Percentiles rank a stretch among this genome's conserved stretches.
phyloP scores from a whole-genome alignment of 2,329 filamentous ascomycete species.

The Calonectria leucothoes region DNA sequence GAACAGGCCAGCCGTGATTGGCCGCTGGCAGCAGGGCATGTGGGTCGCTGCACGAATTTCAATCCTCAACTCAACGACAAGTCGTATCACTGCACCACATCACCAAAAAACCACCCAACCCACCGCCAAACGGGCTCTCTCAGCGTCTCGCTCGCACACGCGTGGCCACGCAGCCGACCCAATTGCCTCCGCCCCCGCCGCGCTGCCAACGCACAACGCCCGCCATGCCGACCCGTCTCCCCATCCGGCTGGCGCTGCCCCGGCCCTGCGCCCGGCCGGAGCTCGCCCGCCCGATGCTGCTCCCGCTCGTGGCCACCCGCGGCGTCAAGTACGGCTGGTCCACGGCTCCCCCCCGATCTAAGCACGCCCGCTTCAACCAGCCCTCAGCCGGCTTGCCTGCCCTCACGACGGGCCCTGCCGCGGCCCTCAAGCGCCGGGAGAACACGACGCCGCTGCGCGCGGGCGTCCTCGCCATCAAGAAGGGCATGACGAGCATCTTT shows the following conservation, averaged over 20 bases:
- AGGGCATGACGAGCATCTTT: conserved; percentile 95
- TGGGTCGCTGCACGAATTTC: conserved; percentile 1
- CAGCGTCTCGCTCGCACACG: conserved; percentile 14
- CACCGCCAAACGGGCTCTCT: conserved; percentile 23
- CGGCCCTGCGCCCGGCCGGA: conserved; percentile 47
- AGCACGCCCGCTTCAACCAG: conserved; percentile 72
- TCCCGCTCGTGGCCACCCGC: conserved; percentile 59
- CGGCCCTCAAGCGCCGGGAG: conserved; percentile 69
- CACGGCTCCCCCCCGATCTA: conserved; percentile 63
- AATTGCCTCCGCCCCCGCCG: conserved; percentile 26
- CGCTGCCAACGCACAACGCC: conserved; percentile 18
- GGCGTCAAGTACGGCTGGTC: conserved; percentile 72
- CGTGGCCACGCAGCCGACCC: conserved; percentile 25
- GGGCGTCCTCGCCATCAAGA: conserved; percentile 88
- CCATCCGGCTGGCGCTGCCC: conserved; percentile 57
- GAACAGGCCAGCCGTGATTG: background rate
- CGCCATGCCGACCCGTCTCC: conserved; percentile 57
- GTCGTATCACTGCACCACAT: conserved; percentile 2
- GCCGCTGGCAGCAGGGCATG: background rate
- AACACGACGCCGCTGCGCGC: conserved; percentile 75
- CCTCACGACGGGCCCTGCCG: conserved; percentile 68
- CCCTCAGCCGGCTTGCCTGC: conserved; percentile 65
- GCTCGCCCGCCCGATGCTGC: conserved; percentile 52
- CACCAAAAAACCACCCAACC: conserved; percentile 20
- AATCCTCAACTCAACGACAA: background rate